These are phyloP conservation scores for Paramarasmius palmivorus DNA, from an alignment of 1,284 basidiomycete genomes.

Conservation along the genomic window DNA sequence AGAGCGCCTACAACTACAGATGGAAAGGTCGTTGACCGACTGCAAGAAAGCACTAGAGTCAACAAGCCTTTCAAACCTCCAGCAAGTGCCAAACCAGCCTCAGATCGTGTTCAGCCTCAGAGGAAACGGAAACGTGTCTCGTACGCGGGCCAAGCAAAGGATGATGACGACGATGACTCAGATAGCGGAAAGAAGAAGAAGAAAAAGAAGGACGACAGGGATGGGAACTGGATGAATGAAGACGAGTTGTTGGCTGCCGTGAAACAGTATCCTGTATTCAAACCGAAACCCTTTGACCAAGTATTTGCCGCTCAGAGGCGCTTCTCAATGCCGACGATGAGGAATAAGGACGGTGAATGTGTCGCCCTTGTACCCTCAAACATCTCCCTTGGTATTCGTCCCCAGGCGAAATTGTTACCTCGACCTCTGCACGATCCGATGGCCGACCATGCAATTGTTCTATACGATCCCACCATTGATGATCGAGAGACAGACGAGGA, in stretches of 20 bases:
- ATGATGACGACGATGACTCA: conserved; percentile 51
- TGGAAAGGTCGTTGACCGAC: conserved; percentile 62
- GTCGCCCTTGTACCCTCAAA: conserved; percentile 69
- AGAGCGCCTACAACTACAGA: conserved; percentile 69
- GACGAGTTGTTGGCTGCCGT: conserved; percentile 61
- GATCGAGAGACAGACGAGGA: conserved; percentile 87
- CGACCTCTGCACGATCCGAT: conserved; percentile 95
- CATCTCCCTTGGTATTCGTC: conserved; percentile 84
- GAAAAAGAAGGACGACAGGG: conserved; percentile 63
- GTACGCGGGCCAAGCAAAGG: conserved; percentile 67
- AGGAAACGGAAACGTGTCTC: conserved; percentile 84
- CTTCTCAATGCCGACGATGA: conserved; percentile 91
- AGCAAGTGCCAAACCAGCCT: conserved; percentile 38
- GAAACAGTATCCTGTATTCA: conserved; percentile 82
- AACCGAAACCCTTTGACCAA: conserved; percentile 76
- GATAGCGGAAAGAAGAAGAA: conserved; percentile 53
- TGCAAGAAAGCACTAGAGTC: conserved; percentile 68
- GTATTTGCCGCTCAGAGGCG: conserved; percentile 41
- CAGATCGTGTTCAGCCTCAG: conserved; percentile 62
- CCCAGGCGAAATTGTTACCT: conserved; percentile 82
- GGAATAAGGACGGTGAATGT: conserved; percentile 73
- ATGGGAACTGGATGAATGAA: conserved; percentile 54
- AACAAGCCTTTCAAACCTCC: conserved; percentile 84
- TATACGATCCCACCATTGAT: conserved; percentile 97
- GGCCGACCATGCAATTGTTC: conserved; percentile 95